These are phyloP conservation scores for Phylloporus arenicola DNA, from an alignment of 768 basidiomycete species.

Conservation along the genomic window DNA sequence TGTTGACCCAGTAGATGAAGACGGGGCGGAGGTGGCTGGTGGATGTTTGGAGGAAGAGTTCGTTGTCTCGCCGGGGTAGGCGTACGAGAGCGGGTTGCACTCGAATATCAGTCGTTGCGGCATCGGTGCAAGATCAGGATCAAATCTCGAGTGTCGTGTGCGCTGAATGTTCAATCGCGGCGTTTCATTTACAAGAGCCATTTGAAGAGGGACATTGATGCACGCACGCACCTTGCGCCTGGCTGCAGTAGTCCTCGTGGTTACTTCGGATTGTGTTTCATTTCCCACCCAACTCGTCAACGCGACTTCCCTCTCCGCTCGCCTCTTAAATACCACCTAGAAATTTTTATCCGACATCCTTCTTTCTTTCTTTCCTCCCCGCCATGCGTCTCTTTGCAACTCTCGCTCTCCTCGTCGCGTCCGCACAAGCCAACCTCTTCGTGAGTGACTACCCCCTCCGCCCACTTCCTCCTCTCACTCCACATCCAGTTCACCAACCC, in stretches of 20 bases:
- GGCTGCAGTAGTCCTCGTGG: constrained; percentile 19
- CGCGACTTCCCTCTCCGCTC: not conserved
- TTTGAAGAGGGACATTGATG: no score
- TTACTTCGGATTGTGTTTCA: constrained; percentile 8
- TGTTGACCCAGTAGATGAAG: constrained; percentile 26
- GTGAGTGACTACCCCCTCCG: constrained; percentile 4
- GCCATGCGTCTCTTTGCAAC: constrained; percentile 10
- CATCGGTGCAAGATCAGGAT: no score
- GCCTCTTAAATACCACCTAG: constrained; percentile 26
- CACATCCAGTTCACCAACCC: constrained; percentile 44
- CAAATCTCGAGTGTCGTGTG: not conserved
- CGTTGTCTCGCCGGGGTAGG: constrained; percentile 24
- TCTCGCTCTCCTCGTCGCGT: constrained; percentile 17
- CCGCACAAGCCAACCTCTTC: constrained; percentile 16
- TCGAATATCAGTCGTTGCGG: constrained; percentile 14
- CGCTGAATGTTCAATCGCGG: not conserved
- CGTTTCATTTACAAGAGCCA: not conserved
- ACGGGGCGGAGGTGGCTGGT: constrained; percentile 6
- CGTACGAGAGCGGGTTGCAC: constrained; percentile 18
- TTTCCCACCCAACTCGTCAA: constrained; percentile 1
- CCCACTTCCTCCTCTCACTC: not conserved
- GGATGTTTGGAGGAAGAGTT: constrained; percentile 20
- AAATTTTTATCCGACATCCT: not conserved
- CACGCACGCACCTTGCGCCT: not conserved
- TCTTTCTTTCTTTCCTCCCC: not conserved